phyloP scores from a whole-genome alignment of 371 early-diverging fungal genomes.

The Zychaea mexicana region DNA sequence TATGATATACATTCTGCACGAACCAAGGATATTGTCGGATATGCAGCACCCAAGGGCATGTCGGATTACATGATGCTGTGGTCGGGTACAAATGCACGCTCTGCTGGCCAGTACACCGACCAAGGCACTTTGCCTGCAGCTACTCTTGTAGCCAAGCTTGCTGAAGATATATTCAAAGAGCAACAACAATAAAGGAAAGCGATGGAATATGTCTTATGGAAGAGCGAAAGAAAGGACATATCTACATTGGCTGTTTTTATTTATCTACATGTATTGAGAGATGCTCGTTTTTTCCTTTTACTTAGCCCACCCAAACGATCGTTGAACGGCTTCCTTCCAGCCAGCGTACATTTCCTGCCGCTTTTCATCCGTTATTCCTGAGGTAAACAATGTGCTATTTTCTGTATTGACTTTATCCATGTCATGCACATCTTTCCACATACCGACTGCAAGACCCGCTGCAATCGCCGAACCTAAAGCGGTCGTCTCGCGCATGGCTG shows the following conservation, averaged over 20 bases:
- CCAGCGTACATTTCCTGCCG: slow-evolving; percentile 66
- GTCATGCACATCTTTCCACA: slow-evolving; percentile 61
- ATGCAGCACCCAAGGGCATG: slow-evolving; percentile 25
- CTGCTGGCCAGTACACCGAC: slow-evolving; percentile 37
- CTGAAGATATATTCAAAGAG: slow-evolving; percentile 6
- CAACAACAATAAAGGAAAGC: no score
- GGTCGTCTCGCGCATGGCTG: slow-evolving; percentile 91
- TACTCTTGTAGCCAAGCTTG: slow-evolving; percentile 32
- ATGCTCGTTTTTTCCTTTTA: neutral
- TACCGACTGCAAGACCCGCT: slow-evolving; percentile 83
- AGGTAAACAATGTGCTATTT: slow-evolving; percentile 42
- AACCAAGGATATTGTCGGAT: slow-evolving; percentile 40
- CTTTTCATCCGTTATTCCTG: slow-evolving; percentile 48
- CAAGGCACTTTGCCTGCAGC: slow-evolving; percentile 32
- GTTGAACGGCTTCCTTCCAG: slow-evolving; percentile 89
- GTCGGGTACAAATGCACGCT: slow-evolving; percentile 25
- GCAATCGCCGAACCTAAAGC: slow-evolving; percentile 96
- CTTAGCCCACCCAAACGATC: slow-evolving; percentile 67
- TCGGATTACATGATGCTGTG: slow-evolving; percentile 38
- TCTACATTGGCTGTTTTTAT: neutral
- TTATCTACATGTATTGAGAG: neutral
- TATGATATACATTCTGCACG: slow-evolving; percentile 47
- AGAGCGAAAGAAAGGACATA: no score
- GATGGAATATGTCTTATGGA: neutral
- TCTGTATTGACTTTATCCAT: slow-evolving; percentile 42